phyloP scores from a whole-genome alignment of 148 eudicot genomes.

The Salicornia ramosissima region DNA sequence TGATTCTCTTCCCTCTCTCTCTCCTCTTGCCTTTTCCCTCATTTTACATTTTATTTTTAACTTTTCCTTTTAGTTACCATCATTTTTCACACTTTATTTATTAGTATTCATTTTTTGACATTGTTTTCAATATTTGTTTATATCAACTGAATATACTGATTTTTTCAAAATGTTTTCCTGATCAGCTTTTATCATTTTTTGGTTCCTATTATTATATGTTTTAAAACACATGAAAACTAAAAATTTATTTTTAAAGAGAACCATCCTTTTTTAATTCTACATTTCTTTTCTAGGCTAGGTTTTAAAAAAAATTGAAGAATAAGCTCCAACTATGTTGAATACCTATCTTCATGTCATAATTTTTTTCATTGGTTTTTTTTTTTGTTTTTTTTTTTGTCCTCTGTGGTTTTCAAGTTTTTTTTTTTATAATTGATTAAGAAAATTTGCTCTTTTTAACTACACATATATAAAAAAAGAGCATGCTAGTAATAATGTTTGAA shows the following conservation, averaged over 20 bases:
- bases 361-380: background rate
- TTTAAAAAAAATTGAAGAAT: constrained; percentile 4
- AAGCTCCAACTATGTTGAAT: background rate
- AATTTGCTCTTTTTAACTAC: no score
- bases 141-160: constrained; percentile 33
- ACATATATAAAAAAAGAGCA: no score
- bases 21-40: constrained; percentile 21
- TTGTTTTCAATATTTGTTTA: constrained; percentile 24
- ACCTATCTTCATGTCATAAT: background rate
- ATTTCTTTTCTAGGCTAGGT: constrained; percentile 6
- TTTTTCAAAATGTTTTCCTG: constrained; percentile 19
- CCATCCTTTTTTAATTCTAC: background rate
- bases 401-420: background rate
- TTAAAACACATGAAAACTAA: background rate
- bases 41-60: constrained; percentile 19
- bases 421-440: background rate
- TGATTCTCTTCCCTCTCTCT: constrained; percentile 41
- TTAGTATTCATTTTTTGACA: constrained; percentile 3
- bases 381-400: background rate
- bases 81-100: background rate
- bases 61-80: constrained; percentile 16
- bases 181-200: constrained; percentile 28
- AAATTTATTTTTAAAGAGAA: constrained; percentile 7
- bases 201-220: background rate
- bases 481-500: no score